Base-by-base conservation (phyloP, 108 stramenopile species). In the Conticribra guillardii region DNA sequence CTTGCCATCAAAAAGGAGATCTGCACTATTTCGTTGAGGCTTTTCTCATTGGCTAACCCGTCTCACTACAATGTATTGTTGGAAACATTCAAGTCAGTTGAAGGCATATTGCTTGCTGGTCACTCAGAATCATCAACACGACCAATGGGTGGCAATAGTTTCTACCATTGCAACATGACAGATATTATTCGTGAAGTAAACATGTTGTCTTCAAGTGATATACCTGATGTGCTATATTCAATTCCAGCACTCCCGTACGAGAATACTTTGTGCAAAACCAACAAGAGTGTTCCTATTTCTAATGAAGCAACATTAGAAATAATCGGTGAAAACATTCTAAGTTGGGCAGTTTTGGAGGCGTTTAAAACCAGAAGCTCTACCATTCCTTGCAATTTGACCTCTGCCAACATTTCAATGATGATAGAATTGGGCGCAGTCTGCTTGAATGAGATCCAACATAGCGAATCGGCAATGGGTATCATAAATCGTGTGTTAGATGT, bases 341-440 rank as follows among this genome's bases (percentile, higher is more conserved):
- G 62, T 34, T 87, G 85, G 85, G 69, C 76, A 26, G 65, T 86
- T 34, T 73, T 72, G 19, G 80, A 82, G 23, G 74, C 81, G 27
- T 70, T 82, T 28, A 59, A 45, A 26, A 31, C 37, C 1, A 62
- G 60, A 60, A 61, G 17, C 1, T 29, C 30, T 28, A 51, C 60
- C n/a, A 16, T 16, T 22, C 52, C 18, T 27, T 29, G 53, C 16
- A 31, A 34, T 2, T 32, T 64, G 32, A 19, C 67, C 33, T 45
- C 26, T 45, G 54, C 29, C 15, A 50, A 64, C 16, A 48, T 73
- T 46, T 37, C 22, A 23, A 65, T 64, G 41, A 68, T 68, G 59
- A 32, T 69, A 8, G 60, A 80, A 53, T 57, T 80, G 14, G 79
- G 67, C 15, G 46, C 61, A 18, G 60, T 65, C 1, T 80, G 79